Evolutionary conservation across 768 basidiomycete genomes (phyloP), one percentile per base, ranked within the genome.

Genomic region (Serendipita sp.): DNA sequence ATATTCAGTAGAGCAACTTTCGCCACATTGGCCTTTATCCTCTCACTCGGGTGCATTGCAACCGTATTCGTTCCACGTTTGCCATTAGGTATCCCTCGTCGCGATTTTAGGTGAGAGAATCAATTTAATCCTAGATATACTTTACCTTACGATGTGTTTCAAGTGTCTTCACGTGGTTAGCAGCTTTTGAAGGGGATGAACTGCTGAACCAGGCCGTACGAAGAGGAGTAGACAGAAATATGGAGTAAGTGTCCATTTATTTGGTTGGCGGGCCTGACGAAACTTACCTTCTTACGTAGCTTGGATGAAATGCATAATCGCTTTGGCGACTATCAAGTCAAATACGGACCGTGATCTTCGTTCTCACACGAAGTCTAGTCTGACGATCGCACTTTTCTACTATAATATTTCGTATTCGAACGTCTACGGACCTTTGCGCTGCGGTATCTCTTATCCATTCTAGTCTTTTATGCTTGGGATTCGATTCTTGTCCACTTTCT

Each of bases 121-220:
- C 23, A 23, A 23, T 23, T 23, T 23, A 23, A 23, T 23, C 23
- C 23, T 23, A 23, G 23, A 23, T 23, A 23, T 23, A 23, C 23
- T 23, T 18, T 50, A n/a, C 8, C 48, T 50, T 8, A 50, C 29
- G 5, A 31, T n/a, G 44, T n/a, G 48, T 18, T 50, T 50, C 6
- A 11, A 60, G 55, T 33, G n/a, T 60, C 16, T 60, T 60, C 33
- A 60, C 55, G 16, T 60, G 55, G 55, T n/a, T 60, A 8, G 55
- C 55, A n/a, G 36, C 55, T 5, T 60, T 60, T 36, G 55, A 60
- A 31, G 55, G 55, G 18, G 55, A 60, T 29, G 55, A 37, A 27
- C 10, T 60, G 8, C 8, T 60, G 16, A 23, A 60, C n/a, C 16
- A 31, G 18, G 29, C 34, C 27, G 55, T 60, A 4, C 18, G 34